These are phyloP conservation scores for Neurospora sp. DNA, from an alignment of 495 filamentous ascomycete species.

Conservation along the genomic window DNA sequence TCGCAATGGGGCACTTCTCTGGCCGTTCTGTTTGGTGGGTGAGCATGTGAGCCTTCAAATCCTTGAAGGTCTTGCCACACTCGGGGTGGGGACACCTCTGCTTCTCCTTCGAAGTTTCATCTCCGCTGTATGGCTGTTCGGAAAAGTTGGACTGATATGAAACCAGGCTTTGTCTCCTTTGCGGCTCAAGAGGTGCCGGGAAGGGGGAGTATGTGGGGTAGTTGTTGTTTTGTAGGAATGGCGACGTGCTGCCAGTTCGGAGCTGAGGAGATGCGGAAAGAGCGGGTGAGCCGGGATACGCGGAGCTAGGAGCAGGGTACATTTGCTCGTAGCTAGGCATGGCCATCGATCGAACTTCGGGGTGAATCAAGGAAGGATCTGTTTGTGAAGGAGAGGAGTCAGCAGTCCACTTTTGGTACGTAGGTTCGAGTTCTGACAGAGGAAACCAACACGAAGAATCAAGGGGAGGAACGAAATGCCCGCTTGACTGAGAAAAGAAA, in stretches of 20 bases:
- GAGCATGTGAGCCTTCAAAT: constrained; percentile 91
- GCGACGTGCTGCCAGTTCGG: constrained; percentile 34
- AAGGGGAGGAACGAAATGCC: constrained; percentile 50
- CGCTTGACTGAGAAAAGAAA: constrained; percentile 49
- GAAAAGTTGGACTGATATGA: constrained; percentile 25
- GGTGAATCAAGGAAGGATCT: constrained; percentile 42
- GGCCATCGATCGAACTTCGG: constrained; percentile 36
- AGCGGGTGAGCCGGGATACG: constrained; percentile 35
- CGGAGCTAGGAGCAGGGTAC: constrained; percentile 29
- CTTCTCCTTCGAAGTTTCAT: constrained; percentile 55
- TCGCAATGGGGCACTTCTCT: constrained; percentile 92
- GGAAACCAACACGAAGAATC: constrained; percentile 55
- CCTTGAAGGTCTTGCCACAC: constrained; percentile 83
- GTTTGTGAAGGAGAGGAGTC: constrained; percentile 13
- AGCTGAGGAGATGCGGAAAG: constrained; percentile 38
- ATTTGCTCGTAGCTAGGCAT: constrained; percentile 33
- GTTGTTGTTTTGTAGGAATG: constrained; percentile 29
- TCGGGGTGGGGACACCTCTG: constrained; percentile 68
- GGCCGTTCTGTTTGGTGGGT: constrained; percentile 91
- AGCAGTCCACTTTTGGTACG: constrained; percentile 15
- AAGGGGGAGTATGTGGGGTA: constrained; percentile 62
- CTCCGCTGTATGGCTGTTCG: constrained; percentile 49
- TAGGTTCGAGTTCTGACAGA: constrained; percentile 17
- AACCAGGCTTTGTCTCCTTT: constrained; percentile 20
- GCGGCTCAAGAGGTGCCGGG: constrained; percentile 40